Evolutionary conservation across 1,139 yeast species (phyloP).

Genomic region (Blastobotrys apis): DNA sequence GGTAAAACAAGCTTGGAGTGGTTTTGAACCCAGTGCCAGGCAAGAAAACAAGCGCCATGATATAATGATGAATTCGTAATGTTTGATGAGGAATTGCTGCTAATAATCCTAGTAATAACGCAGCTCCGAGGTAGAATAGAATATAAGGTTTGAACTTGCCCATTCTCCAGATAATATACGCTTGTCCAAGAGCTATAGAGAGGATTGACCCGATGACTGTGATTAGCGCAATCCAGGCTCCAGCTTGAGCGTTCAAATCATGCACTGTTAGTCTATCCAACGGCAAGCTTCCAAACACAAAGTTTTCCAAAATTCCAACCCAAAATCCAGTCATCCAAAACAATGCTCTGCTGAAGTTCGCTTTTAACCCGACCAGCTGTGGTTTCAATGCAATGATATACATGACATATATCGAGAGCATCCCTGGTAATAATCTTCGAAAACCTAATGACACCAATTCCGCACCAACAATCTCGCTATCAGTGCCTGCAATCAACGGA

Average conservation of each 20-base stretch:
- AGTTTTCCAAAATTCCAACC: slow-evolving; percentile 80
- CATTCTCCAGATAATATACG: slow-evolving; percentile 71
- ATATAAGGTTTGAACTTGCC: slow-evolving; percentile 64
- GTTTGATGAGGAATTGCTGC: slow-evolving; percentile 63
- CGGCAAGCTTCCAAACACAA: slow-evolving; percentile 84
- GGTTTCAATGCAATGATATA: slow-evolving; percentile 54
- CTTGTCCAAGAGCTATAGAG: slow-evolving; percentile 64
- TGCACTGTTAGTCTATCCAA: slow-evolving; percentile 72
- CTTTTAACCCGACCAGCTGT: slow-evolving; percentile 30
- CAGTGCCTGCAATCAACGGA: slow-evolving; percentile 58
- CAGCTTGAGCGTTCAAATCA: slow-evolving; percentile 72
- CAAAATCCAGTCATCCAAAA: slow-evolving; percentile 81
- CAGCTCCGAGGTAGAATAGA: slow-evolving; percentile 47
- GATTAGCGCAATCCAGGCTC: slow-evolving; percentile 65
- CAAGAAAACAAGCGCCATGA: slow-evolving; percentile 67
- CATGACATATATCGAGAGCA: slow-evolving; percentile 67
- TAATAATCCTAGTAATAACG: slow-evolving; percentile 45
- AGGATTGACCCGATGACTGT: slow-evolving; percentile 44
- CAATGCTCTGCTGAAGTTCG: slow-evolving; percentile 47
- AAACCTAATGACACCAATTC: slow-evolving; percentile 65
- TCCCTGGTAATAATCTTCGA: slow-evolving; percentile 69
- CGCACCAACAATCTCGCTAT: slow-evolving; percentile 44
- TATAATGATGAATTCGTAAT: slow-evolving; percentile 83
- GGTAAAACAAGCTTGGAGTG: slow-evolving; percentile 70
- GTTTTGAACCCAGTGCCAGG: slow-evolving; percentile 70